Evolutionary conservation across 2,329 filamentous ascomycete genomes (phyloP), one percentile per base, ranked within the genome.

Genomic region (Tolypocladium album): DNA sequence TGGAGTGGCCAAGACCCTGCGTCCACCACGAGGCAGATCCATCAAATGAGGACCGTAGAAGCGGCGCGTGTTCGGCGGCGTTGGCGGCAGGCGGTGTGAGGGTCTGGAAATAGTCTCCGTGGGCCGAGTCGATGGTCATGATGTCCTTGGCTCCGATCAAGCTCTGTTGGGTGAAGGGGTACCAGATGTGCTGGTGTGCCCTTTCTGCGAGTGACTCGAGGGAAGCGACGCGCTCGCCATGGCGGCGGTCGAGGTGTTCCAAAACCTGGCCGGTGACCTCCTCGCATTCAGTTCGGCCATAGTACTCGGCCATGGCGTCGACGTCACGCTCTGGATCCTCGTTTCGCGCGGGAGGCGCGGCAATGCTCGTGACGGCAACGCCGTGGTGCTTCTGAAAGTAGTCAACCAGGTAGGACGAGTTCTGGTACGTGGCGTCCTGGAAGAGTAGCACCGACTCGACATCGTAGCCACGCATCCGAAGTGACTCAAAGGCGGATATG

Each of bases 1-100:
- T 92, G 7, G 86, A 88, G 64, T 95, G 91, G 1, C 91, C 90
- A 0, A 95, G 80, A 2, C 90, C 90, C 72, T 95, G 91, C 0
- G 90, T 95, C 90, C 91, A 95, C 90, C 91, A 95, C 0, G 89
- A 93, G 1, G 90, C 90, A 0, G 90, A 94, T 2, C 88, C 90
- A 66, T 95, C 91, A 59, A 94, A 92, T 0, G 88, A 87, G 1
- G 89, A 81, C 1, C 66, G 66, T 0, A 73, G 63, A 0, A 72
- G 62, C 4, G 60, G 56, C 13, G 56, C 45, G 31, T 58, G 52
- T 12, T 43, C n/a, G 40, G 59, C 22, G 1, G 31, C 31, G 13
- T 47, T 22, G 2, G 38, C 1, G 2, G 6, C 53, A 1, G 57
- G 22, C 1, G 63, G 57, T 15, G 58, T 62, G 2, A 68, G 64